phyloP scores from a whole-genome alignment of 2,329 filamentous ascomycete species.

The Colletotrichum caudatum region DNA sequence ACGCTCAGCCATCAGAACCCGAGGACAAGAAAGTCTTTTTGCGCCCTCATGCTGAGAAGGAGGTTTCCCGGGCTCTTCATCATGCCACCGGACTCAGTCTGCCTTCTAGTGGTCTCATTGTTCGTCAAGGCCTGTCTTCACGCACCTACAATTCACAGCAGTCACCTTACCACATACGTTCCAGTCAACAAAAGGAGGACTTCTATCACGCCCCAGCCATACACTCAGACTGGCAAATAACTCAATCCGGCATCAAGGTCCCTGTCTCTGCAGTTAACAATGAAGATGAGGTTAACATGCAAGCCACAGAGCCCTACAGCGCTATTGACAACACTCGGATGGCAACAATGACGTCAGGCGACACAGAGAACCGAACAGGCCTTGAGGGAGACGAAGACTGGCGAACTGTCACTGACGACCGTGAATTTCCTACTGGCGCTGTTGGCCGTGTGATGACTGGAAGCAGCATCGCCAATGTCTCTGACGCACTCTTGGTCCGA shows the following conservation, averaged over 20 bases:
- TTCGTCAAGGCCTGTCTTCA: constrained; percentile 20
- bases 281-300: constrained; percentile 19
- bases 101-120: constrained; percentile 38
- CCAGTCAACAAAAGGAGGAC: constrained; percentile 1
- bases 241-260: constrained; percentile 33
- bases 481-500: constrained; percentile 27
- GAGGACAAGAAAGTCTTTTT: constrained; percentile 29
- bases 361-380: constrained; percentile 16
- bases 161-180: constrained; percentile 8
- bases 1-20: constrained; percentile 16
- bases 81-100: constrained; percentile 34
- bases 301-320: constrained; percentile 23
- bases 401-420: constrained; percentile 41
- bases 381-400: constrained; percentile 39
- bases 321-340: constrained; percentile 25
- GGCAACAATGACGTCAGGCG: constrained; percentile 4
- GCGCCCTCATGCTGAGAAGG: constrained; percentile 32
- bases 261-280: not conserved
- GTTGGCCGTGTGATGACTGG: constrained; percentile 39
- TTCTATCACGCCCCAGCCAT: constrained; percentile 41
- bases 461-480: constrained; percentile 43
- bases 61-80: constrained; percentile 39
- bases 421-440: constrained; percentile 2
- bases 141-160: not conserved
- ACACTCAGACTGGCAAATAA: constrained; percentile 33